Base-by-base conservation (phyloP, 495 filamentous ascomycete genomes). In the Pyronema omphalodes region DNA sequence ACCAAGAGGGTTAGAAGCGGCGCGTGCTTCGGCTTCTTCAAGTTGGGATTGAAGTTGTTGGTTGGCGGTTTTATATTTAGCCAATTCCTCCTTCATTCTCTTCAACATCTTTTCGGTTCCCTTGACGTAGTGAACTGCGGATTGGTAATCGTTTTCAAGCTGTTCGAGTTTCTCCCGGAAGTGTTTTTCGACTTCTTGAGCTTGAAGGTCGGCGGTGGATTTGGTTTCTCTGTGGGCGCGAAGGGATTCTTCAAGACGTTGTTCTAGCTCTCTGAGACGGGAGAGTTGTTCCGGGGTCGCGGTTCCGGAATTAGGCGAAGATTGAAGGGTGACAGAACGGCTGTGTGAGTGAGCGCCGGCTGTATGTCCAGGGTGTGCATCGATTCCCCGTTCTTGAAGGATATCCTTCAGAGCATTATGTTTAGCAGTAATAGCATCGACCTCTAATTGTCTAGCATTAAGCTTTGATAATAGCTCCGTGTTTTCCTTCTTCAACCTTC, bases 111-210 rank as follows among this genome's bases (percentile, higher is more conserved):
- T 95, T 69, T 99, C 93, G 0, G 89, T 95, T 40, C 91, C 93
- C 64, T 94, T 93, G 58, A 99, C 86, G 64, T 99, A 99, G 68
- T 94, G 88, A n/a, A 96, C 88, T 9, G 93, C 88, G n/a, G 93
- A 94, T 65, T 93, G 87, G 65, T 99, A 94, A 64, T 99, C 91
- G 65, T 85, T 87, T 65, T 95, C 88, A 18, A 99, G 78, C 63
- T 93, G 85, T 52, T 83, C 78, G 52, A 99, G 72, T 67, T 94
- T 95, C 66, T 93, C 88, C 47, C 84, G 80, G 70, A 89, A 96
- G 45, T 82, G 77, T 56, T 77, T 74, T 50, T 88, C 86, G 14
- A 85, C 80, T 62, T 94, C 86, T 60, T 91, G 80, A 54, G 86
- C 80, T 35, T 86, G 84, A 47, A 74, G 69, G 57, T 89, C 86